These are phyloP conservation scores for Jamesozyma gamospora DNA, from an alignment of 805 yeast species.

Conservation along the genomic window DNA sequence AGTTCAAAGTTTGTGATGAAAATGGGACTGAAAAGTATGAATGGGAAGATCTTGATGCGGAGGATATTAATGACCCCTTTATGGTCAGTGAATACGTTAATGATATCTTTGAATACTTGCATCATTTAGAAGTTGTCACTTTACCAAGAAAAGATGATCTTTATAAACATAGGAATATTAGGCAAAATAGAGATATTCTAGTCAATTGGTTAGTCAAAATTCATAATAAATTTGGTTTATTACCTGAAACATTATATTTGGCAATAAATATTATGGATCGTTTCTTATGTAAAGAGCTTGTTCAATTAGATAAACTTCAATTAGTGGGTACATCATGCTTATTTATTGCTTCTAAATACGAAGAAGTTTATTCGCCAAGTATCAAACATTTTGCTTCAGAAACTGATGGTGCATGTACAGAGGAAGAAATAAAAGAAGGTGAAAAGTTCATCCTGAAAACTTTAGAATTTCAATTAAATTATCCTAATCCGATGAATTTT, in stretches of 20 bases:
- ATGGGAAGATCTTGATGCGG: conserved; percentile 74
- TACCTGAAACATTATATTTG: conserved; percentile 79
- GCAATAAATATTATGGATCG: conserved; percentile 85
- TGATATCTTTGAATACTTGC: conserved; percentile 75
- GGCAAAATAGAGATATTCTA: conserved; percentile 54
- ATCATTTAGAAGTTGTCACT: conserved; percentile 60
- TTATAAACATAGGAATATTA: conserved; percentile 35
- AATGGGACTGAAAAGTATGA: conserved; percentile 31
- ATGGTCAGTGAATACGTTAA: conserved; percentile 91
- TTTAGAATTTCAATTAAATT: conserved; percentile 65
- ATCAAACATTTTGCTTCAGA: conserved; percentile 78
- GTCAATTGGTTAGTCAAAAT: conserved; percentile 94
- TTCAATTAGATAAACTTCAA: conserved; percentile 73
- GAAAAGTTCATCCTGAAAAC: conserved; percentile 72
- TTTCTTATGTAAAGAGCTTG: conserved; percentile 66
- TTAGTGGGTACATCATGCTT: conserved; percentile 77
- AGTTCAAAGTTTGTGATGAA: conserved; percentile 25
- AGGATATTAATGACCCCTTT: conserved; percentile 68
- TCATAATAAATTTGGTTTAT: conserved; percentile 69
- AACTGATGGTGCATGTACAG: conserved; percentile 74
- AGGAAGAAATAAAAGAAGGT: conserved; percentile 76
- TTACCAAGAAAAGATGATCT: conserved; percentile 43
- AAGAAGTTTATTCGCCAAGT: conserved; percentile 85
- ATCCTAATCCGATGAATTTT: conserved; percentile 90
- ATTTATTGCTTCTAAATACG: conserved; percentile 87